Conservation (phyloP, 345 rosid genomes). For the Ceriops tagal region DNA sequence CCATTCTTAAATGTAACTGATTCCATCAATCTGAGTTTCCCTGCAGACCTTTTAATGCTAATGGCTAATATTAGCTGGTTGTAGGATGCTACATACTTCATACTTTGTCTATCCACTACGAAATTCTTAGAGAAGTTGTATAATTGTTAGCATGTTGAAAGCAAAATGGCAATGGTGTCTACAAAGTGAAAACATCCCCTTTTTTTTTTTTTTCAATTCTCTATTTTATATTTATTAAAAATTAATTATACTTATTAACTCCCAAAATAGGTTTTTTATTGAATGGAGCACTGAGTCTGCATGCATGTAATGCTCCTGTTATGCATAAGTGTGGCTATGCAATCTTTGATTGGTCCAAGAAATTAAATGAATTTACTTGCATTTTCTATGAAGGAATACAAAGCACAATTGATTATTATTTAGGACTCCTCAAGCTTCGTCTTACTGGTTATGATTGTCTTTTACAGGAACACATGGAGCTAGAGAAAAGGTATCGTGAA, state of each 20-base stretch:
- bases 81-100: no score
- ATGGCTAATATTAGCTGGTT: no score
- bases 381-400: constrained; percentile 4
- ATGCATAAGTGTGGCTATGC: neutral
- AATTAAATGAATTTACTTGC: neutral
- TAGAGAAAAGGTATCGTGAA: constrained; percentile 97
- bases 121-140: no score
- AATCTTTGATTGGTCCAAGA: constrained; percentile 2
- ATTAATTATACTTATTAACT: no score
- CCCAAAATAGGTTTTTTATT: no score
- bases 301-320: neutral
- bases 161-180: no score
- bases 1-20: neutral
- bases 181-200: no score
- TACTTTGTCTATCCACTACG: no score
- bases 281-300: no score
- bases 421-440: constrained; percentile 12
- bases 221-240: no score
- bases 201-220: no score
- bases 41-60: neutral
- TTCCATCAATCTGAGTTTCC: neutral
- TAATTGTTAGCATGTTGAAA: no score
- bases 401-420: neutral
- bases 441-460: constrained; percentile 27
- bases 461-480: constrained; percentile 92